Conservation (phyloP, 2,329 filamentous ascomycete species). For the Neoascochyta sp. region DNA sequence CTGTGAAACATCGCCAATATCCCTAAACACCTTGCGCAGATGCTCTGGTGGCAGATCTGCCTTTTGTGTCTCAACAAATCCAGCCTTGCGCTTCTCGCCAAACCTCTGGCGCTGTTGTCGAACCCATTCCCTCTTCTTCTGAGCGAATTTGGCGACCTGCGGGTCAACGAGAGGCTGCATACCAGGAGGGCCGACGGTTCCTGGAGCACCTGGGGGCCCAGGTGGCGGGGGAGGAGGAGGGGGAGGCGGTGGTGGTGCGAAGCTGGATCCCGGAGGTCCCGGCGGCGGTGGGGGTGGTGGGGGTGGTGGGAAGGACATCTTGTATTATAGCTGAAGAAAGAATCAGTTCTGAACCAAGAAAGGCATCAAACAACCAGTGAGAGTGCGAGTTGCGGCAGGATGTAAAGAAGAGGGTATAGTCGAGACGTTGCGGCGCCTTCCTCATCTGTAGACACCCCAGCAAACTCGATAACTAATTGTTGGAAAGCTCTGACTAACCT, state of each 20-base stretch:
- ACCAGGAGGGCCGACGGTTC: conserved; percentile 51
- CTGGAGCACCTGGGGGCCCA: conserved; percentile 51
- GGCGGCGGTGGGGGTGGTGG: conserved; percentile 46
- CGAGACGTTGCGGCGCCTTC: too few species aligned
- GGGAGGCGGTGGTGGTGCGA: conserved; percentile 33
- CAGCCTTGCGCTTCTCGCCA: conserved; percentile 92
- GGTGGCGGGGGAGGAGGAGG: conserved; percentile 60
- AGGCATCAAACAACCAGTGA: too few species aligned
- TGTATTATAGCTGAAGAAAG: too few species aligned
- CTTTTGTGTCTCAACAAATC: conserved; percentile 97
- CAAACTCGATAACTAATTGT: too few species aligned
- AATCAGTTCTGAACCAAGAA: background rate
- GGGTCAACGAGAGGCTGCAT: conserved; percentile 78
- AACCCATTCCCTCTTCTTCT: conserved; percentile 99
- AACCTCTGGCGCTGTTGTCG: conserved; percentile 87
- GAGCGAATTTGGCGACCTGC: conserved; percentile 87
- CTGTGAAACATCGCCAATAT: conserved; percentile 98
- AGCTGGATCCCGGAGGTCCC: conserved; percentile 23
- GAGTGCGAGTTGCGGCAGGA: too few species aligned
- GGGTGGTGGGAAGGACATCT: conserved; percentile 28
- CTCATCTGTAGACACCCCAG: too few species aligned
- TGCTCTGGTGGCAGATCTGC: conserved; percentile 98
- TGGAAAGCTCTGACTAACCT: too few species aligned
- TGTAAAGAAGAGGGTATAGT: too few species aligned
- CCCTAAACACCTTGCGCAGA: conserved; percentile 94